These are phyloP conservation scores for Metrosideros polymorpha DNA, from an alignment of 441 rosid species.

Conservation along the genomic window DNA sequence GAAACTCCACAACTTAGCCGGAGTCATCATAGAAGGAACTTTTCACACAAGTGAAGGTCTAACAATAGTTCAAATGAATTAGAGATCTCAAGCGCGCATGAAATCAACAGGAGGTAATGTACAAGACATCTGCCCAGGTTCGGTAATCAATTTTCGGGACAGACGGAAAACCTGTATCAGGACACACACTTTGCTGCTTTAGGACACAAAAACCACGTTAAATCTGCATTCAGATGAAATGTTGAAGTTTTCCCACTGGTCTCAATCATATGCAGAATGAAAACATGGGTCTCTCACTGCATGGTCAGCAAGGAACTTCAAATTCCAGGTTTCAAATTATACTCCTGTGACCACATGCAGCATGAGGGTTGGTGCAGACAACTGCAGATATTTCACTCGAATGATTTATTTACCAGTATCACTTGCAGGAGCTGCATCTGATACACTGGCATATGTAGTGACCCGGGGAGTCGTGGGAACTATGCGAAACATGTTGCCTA, in stretches of 20 bases:
- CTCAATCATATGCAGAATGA: neutral
- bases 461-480: conserved; percentile 69
- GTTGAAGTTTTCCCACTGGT: neutral
- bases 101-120: neutral
- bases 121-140: neutral
- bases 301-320: neutral
- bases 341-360: neutral
- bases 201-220: neutral
- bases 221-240: neutral
- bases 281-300: neutral
- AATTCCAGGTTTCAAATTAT: neutral
- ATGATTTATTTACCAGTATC: conserved; percentile 34
- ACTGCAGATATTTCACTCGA: neutral
- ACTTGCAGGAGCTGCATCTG: conserved; percentile 26
- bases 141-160: neutral
- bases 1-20: neutral
- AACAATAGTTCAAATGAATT: neutral
- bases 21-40: neutral
- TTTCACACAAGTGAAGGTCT: neutral
- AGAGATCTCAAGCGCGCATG: neutral
- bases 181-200: neutral
- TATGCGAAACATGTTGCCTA: conserved; percentile 53
- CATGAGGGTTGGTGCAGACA: neutral
- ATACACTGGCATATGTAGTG: conserved; percentile 4
- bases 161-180: neutral